Evolutionary conservation across 306 rosid genomes (phyloP), one percentile per base, ranked within the genome.

Genomic region (Dryas alaskensis): DNA sequence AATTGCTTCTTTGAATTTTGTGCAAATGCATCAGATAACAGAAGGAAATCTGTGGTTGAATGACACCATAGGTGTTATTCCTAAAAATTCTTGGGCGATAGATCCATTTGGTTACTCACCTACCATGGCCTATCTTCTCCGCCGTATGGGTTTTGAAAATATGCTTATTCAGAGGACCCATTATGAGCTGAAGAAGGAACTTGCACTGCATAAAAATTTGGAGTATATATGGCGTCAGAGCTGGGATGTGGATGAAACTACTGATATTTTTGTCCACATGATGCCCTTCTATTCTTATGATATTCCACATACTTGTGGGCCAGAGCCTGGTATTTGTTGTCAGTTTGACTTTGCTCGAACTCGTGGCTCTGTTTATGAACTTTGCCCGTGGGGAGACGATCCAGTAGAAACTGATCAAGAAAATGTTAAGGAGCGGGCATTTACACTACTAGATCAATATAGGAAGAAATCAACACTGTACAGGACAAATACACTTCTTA

Each of bases 61-160:
- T 19, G 96, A 94, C 75, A 90, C 90, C n/a, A 69, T 94, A 67
- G 99, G 99, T 8, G 80, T 88, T 65, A 80, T 92, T 87, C 99
- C 99, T 2, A 94, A 89, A 83, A 94, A 94, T 86, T 87, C 96
- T 69, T 94, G 99, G 99, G 95, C 99, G 48, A 94, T 94, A 67
- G 99, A 94, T 88, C 99, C 99, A 73, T 94, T 94, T 82, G 99
- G 99, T 72, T 94, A 94, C 84, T 94, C 99, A 6, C 87, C 99
- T 65, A 94, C 99, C 68, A 94, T 94, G 99, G 96, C 99, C 48
- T 94, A 94, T 85, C 93, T 94, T 81, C 90, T 94, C 27, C 97
- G 99, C 17, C 92, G 99, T n/a, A 94, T 94, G 99, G 99, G 99
- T 72, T 94, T 94, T 17, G 96, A 92, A 67, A 94, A 94, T 85